Evolutionary conservation across 192 early-diverging fungal species (phyloP), one percentile per base, ranked within the genome.

Genomic region (Linderina pennispora): DNA sequence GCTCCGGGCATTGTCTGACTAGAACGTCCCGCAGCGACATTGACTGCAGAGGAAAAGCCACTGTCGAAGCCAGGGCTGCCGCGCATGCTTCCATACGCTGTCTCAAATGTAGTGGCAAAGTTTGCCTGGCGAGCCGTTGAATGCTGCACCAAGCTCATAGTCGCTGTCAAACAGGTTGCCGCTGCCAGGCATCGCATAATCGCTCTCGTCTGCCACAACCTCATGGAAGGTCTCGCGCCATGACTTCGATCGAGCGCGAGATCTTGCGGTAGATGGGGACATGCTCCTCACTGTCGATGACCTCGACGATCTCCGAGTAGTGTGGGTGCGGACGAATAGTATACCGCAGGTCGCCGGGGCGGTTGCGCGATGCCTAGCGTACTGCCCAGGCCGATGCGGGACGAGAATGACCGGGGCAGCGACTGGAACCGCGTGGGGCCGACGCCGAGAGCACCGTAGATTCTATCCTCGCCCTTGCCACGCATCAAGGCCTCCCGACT

Each of bases 191-290:
- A 31, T 31, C 5, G 5, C 5, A 11, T 48, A 19, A 18, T 40
- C 47, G 38, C 48, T 48, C 31, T 51, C 62, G 4, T 70, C 59
- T n/a, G 16, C n/a, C 17, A 54, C 51, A 14, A 70, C 52, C 28
- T 62, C 66, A 21, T 70, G 66, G 48, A 70, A 70, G 11, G 66
- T 62, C 44, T 70, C 66, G 43, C 62, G 66, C 66, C 66, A 70
- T 18, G 59, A 62, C 50, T 58, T 50, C 22, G 53, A 58, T n/a
- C 1, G 66, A 70, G 25, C 59, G 45, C 15, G 66, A 70, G 36
- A 70, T 40, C 40, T 70, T 70, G 54, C 66, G 66, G 51, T 70
- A 70, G 23, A 62, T 53, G 5, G 59, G 55, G n/a, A 23, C 48
- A 38, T 23, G 38, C 10, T 54, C 66, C 11, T 62, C 66, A 36